Conservation (phyloP, 1,284 basidiomycete species). For the Ceratobasidium sp. region DNA sequence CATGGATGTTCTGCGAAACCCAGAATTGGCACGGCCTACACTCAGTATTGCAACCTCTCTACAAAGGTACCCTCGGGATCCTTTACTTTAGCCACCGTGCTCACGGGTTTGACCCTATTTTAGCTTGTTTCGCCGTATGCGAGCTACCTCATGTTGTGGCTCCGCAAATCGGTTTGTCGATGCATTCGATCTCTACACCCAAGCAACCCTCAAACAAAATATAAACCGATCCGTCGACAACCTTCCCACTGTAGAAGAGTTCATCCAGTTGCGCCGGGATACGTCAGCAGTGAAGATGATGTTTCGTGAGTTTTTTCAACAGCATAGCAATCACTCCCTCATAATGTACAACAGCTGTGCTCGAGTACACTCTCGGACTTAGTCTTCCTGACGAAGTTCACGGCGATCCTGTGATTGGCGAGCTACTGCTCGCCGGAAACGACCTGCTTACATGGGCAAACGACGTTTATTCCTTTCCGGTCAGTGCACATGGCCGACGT, state of each 20-base stretch:
- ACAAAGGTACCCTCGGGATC: conserved; percentile 55
- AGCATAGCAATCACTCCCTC: conserved; percentile 10
- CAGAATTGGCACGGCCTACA: conserved; percentile 56
- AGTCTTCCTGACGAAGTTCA: conserved; percentile 49
- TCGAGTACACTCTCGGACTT: conserved; percentile 49
- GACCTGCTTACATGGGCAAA: conserved; percentile 50
- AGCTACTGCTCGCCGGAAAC: conserved; percentile 47
- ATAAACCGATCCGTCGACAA: conserved; percentile 59
- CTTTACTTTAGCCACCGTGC: conserved; percentile 32
- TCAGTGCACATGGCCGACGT: conserved; percentile 28
- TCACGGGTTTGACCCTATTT: conserved; percentile 37
- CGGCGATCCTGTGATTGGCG: conserved; percentile 47
- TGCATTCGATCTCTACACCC: conserved; percentile 61
- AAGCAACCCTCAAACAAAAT: conserved; percentile 61
- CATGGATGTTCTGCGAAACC: conserved; percentile 55
- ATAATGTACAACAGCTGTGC: conserved; percentile 54
- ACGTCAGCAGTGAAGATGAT: conserved; percentile 64
- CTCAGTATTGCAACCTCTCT: conserved; percentile 63
- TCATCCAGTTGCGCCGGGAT: conserved; percentile 61
- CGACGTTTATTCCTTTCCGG: conserved; percentile 50
- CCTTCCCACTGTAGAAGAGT: conserved; percentile 62
- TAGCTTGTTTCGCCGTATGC: conserved; percentile 60
- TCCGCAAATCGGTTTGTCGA: conserved; percentile 59
- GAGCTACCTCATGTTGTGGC: conserved; percentile 59
- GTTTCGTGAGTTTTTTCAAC: conserved; percentile 58